Evolutionary conservation across 805 yeast species (phyloP).

Genomic region (Wickerhamiella kurtzmanii): DNA sequence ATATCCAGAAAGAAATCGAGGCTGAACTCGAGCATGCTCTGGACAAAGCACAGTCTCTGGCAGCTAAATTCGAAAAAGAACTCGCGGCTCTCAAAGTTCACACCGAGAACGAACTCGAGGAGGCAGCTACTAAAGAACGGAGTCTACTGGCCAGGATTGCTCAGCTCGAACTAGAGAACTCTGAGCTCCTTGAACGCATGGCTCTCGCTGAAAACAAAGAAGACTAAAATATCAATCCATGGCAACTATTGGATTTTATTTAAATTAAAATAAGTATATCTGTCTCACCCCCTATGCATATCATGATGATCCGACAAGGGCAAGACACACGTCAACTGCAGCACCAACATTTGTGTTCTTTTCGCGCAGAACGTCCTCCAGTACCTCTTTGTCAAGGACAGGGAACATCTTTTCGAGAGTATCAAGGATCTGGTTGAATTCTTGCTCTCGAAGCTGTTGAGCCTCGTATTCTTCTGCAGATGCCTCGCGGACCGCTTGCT

Average conservation of each 20-base stretch:
- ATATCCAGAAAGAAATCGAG: constrained; percentile 3
- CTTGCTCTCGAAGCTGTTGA: constrained; percentile 30
- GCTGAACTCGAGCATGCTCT: neutral
- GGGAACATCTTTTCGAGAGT: constrained; percentile 64
- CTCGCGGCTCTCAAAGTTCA: neutral
- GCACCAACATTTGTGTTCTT: constrained; percentile 56
- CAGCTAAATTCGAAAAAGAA: neutral
- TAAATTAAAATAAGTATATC: neutral
- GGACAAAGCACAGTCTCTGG: neutral
- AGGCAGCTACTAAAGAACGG: constrained; percentile 1
- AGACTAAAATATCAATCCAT: too few species aligned
- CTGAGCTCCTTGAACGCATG: constrained; percentile 27
- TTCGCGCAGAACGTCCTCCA: constrained; percentile 55
- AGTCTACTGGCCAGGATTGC: constrained; percentile 1
- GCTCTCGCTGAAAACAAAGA: constrained; percentile 31
- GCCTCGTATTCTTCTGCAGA: constrained; percentile 30
- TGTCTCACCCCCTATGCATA: neutral
- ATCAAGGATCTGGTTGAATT: constrained; percentile 33
- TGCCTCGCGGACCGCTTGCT: constrained; percentile 26
- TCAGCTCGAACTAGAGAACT: constrained; percentile 27
- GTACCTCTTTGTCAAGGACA: constrained; percentile 48
- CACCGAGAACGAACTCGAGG: neutral
- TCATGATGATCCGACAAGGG: constrained; percentile 15
- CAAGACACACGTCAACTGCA: constrained; percentile 53
- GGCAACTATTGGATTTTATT: too few species aligned